A percentile compares a stretch with the other conserved stretches of the same genome.
These are phyloP conservation scores for Arachis hypogaea DNA, from an alignment of 306 rosid species.

Conservation along the genomic window DNA sequence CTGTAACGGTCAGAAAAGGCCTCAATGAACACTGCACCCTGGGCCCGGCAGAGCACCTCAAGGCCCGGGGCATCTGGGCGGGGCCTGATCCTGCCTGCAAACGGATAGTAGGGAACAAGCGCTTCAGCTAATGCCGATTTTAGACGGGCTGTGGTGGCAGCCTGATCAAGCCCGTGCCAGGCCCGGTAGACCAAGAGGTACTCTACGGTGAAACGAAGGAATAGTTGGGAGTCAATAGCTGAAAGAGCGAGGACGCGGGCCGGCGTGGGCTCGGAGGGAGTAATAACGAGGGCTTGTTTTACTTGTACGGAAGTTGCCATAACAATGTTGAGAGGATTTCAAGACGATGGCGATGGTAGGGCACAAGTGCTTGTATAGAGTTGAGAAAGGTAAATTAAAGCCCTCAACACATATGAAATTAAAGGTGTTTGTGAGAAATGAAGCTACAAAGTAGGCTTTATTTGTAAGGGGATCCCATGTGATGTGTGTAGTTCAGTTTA, in stretches of 20 bases:
- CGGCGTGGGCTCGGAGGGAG: conserved; percentile 77
- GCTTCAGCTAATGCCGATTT: conserved; percentile 67
- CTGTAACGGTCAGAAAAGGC: conserved; percentile 56
- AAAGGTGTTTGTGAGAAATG: not conserved
- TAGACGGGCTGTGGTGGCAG: conserved; percentile 42
- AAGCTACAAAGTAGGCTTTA: not conserved
- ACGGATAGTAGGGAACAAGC: conserved; percentile 67
- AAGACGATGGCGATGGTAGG: not conserved
- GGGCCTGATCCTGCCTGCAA: conserved; percentile 69
- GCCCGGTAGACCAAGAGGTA: conserved; percentile 68
- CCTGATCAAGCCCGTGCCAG: conserved; percentile 38
- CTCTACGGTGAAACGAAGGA: conserved; percentile 87
- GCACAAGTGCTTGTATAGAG: not conserved
- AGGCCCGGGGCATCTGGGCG: conserved; percentile 49
- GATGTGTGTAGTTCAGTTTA: too few relatives aligned
- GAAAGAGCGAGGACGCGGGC: conserved; percentile 60
- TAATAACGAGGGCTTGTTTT: conserved; percentile 57
- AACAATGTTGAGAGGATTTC: not conserved
- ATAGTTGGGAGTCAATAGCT: conserved; percentile 81
- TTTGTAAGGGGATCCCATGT: not conserved
- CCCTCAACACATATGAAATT: too few relatives aligned
- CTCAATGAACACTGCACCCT: conserved; percentile 76
- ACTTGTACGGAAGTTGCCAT: conserved; percentile 64
- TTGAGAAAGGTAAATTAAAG: too few relatives aligned
- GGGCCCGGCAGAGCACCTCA: conserved; percentile 69